Evolutionary conservation across 805 yeast species (phyloP), one percentile per base, ranked within the genome.

Genomic region (Kodamaea jinghongensis): DNA sequence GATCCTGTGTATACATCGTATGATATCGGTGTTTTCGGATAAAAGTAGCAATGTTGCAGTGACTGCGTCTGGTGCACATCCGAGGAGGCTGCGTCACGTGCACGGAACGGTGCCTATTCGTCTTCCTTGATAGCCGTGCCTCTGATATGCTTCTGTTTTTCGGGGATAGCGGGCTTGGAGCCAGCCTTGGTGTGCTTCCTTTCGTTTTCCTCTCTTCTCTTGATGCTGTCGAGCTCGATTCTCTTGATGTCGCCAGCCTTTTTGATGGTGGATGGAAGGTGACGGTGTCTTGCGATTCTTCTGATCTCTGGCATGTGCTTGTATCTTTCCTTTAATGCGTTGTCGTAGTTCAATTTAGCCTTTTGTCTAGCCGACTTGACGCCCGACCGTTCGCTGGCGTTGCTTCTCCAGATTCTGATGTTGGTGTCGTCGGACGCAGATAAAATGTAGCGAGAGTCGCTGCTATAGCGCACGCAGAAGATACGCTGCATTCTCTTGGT

Each of bases 401-500:
- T 76, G 7, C 95, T 66, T 63, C 99, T 75, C 99, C 99, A 93
- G 42, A 95, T 53, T 51, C 99, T 75, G 20, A 95, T 80, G 62
- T 95, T 95, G 50, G 96, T 95, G 61, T 93, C 99, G 62, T 93
- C 99, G 2, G 96, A 86, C 13, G 97, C 99, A 43, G 88, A 79
- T 37, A 90, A 65, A 26, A 93, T 78, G 64, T 88, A 93, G 56
- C 83, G 80, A 40, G 95, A 76, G 63, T 93, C 99, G 78, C 88
- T 88, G 6, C 96, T 78, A 63, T 73, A 95, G 48, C 82, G 81
- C 29, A 83, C 87, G 41, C 85, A 76, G 63, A 89, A 87, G 8
- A 93, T 86, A 44, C 91, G 83, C 67, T 93, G 99, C 99, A 93
- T 93, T 59, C 99, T 78, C 69, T 88, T 89, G 10, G 99, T 93